Conservation (phyloP, 257 asterid species). For the Perilla frutescens region DNA sequence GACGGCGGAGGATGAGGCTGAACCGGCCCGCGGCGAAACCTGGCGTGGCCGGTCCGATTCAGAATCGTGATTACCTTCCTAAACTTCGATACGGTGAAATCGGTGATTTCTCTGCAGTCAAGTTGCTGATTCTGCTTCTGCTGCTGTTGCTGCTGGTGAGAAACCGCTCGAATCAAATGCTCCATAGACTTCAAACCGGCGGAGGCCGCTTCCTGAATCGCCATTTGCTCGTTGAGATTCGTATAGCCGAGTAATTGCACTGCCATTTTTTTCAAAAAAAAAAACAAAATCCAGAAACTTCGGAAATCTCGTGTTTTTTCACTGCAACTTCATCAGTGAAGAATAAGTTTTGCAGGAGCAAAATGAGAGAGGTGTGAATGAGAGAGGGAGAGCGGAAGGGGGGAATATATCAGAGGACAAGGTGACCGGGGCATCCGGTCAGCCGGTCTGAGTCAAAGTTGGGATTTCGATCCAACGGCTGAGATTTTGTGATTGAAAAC, state of each 20-base stretch:
- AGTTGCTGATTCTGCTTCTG: slow-evolving; percentile 43
- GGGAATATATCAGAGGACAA: slow-evolving; percentile 42
- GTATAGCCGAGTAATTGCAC: slow-evolving; percentile 48
- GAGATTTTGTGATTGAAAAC: slow-evolving; percentile 44
- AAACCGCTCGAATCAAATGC: slow-evolving; percentile 63
- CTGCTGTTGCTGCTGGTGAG: slow-evolving; percentile 55
- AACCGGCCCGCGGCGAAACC: slow-evolving; percentile 74
- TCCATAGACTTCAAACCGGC: slow-evolving; percentile 84
- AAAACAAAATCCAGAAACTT: neutral
- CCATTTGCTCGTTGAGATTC: slow-evolving; percentile 54
- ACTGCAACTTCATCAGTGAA: slow-evolving; percentile 33
- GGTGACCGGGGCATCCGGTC: slow-evolving; percentile 52
- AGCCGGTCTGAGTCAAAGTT: slow-evolving; percentile 53
- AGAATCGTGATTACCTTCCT: slow-evolving; percentile 50
- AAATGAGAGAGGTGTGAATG: slow-evolving; percentile 28
- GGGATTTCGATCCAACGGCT: slow-evolving; percentile 48
- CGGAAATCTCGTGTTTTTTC: neutral
- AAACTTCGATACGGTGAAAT: slow-evolving; percentile 74
- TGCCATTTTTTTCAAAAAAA: slow-evolving; percentile 46
- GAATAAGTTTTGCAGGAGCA: neutral
- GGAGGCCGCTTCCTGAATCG: slow-evolving; percentile 69
- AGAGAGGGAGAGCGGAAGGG: neutral
- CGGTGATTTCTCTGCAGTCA: slow-evolving; percentile 69
- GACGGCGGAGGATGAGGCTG: slow-evolving; percentile 43
- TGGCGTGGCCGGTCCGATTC: slow-evolving; percentile 81